A percentile compares a stretch with the other conserved stretches of the same genome.
phyloP scores from a whole-genome alignment of 1,284 basidiomycete species.

The Melampsora larici-populina region DNA sequence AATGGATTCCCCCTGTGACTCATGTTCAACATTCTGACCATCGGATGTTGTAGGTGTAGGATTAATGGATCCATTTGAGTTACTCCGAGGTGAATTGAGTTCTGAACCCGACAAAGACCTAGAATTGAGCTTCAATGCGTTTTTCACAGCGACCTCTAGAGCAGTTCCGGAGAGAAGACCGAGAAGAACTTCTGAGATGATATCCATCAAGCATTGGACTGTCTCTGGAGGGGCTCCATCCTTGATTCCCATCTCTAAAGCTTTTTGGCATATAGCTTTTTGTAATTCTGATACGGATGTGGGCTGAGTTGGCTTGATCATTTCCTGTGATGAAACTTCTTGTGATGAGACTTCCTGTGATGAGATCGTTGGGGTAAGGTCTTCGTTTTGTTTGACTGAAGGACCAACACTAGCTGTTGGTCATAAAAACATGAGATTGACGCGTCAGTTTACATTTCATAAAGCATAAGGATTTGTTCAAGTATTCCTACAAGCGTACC shows the following conservation, averaged over 20 bases:
- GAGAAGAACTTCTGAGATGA: neutral
- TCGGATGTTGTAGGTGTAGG: neutral
- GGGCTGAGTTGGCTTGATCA: neutral
- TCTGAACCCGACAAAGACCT: neutral
- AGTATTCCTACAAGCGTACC: too few relatives aligned
- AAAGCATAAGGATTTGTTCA: too few relatives aligned
- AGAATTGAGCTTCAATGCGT: neutral
- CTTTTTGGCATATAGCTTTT: neutral
- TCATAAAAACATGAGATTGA: neutral
- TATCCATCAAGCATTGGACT: neutral
- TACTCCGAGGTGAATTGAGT: too few relatives aligned
- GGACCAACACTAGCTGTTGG: conserved; percentile 4
- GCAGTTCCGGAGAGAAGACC: neutral
- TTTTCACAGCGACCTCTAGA: neutral
- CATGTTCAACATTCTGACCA: neutral
- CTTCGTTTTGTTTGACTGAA: neutral
- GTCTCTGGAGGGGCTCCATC: neutral
- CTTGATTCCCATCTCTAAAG: neutral
- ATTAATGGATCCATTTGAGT: neutral
- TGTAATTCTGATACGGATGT: neutral
- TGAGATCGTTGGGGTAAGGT: neutral
- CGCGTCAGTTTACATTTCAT: neutral
- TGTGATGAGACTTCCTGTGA: neutral
- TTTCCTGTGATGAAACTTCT: too few relatives aligned
- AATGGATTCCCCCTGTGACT: neutral